Base-by-base conservation (phyloP, 1,284 basidiomycete genomes). In the Leccinum pseudoinsigne region DNA sequence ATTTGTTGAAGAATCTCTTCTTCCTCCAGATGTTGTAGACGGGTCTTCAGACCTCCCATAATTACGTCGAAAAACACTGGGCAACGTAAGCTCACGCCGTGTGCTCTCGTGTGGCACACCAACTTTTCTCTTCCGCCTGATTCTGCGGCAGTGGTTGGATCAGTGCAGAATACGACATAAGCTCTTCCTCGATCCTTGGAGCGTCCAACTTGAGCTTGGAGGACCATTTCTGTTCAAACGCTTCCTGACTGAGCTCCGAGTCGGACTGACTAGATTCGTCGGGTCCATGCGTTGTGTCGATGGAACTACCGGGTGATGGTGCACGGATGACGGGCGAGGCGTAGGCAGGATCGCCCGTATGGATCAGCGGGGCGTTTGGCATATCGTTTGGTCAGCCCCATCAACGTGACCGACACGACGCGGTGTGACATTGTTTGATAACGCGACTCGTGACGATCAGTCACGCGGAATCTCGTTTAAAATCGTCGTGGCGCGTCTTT, bases 231-330 rank as follows among this genome's bases (percentile, higher is more conserved):
- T 73, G 72, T 65, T 82, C 82, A 66, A 90, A 87, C 0, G 76
- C 80, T 34, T 74, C 70, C 59, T 84, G 79, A 54, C 76, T 77
- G 45, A 88, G 71, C 65, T 86, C 86, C 9, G 72, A 72, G 68
- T 91, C 89, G 12, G 82, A 84, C 23, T 77, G 73, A 14, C 79
- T 79, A 1, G 87, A 88, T 67, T 86, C 83, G 71, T 91, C 89
- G 26, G 79, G 79, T 7, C 80, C 82, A 62, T 89, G 87, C 8
- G 82, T 78, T 34, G 88, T 89, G 59, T 86, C 88, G 51, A 92
- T 81, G 6, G 89, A 89, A 65, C 86, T 89, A 14, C 87, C 83
- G 18, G 89, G 89, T 3, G 89, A 91, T 1, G 88, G 82, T 5
- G 84, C 81, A 21, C 88, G 86, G 55, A 89, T 79, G 55, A 89